A percentile compares a stretch with the other conserved stretches of the same genome.
phyloP scores from a whole-genome alignment of 306 rosid species.

The Lathyrus sativus region DNA sequence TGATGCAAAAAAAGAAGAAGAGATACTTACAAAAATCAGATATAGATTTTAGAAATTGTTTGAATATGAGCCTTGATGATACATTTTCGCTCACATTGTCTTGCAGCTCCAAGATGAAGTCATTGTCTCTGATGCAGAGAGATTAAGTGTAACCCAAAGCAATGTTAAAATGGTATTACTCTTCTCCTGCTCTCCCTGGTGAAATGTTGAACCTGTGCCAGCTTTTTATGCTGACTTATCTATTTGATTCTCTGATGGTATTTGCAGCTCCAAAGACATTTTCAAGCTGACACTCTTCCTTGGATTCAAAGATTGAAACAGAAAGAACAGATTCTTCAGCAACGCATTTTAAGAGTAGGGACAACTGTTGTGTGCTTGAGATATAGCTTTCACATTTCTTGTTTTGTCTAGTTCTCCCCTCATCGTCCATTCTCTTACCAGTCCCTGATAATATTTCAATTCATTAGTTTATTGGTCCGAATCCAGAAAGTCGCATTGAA shows the following conservation, averaged over 20 bases:
- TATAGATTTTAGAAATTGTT: slow-evolving; percentile 6
- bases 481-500: slow-evolving; percentile 26
- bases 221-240: slow-evolving; percentile 26
- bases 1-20: background rate
- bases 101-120: slow-evolving; percentile 98
- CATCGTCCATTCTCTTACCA: background rate
- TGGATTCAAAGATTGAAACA: slow-evolving; percentile 86
- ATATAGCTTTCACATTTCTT: slow-evolving; percentile 12
- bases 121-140: slow-evolving; percentile 87
- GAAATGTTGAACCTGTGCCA: background rate
- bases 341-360: slow-evolving; percentile 82
- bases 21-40: background rate
- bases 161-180: slow-evolving; percentile 82
- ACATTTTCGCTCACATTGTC: slow-evolving; percentile 33
- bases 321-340: slow-evolving; percentile 89
- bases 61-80: background rate
- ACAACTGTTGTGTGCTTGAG: slow-evolving; percentile 20
- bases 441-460: background rate
- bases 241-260: slow-evolving; percentile 6
- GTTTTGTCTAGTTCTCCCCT: background rate
- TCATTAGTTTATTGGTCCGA: slow-evolving; percentile 18
- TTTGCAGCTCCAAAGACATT: slow-evolving; percentile 92
- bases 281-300: slow-evolving; percentile 92
- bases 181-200: background rate
- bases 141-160: slow-evolving; percentile 90